Evolutionary conservation across 2,329 filamentous ascomycete genomes (phyloP).

Genomic region (Xylaria multiplex): DNA sequence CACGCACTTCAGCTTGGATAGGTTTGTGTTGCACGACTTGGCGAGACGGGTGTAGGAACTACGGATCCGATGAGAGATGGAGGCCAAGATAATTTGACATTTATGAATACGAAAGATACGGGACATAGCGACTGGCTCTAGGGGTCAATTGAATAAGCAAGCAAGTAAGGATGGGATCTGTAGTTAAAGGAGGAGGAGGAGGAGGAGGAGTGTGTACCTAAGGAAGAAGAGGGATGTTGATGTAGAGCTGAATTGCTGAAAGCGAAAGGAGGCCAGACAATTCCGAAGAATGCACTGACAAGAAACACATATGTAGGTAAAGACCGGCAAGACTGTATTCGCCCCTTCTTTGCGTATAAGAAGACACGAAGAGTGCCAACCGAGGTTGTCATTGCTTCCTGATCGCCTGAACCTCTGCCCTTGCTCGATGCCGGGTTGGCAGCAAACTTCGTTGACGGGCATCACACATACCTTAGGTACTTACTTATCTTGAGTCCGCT

Average conservation of each 20-base stretch:
- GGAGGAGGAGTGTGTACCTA: background rate
- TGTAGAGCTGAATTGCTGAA: background rate
- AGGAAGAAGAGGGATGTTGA: background rate
- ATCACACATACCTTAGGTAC: no score
- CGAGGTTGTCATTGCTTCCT: no score
- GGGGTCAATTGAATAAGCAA: background rate
- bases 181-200: background rate
- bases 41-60: conserved; percentile 28
- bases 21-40: conserved; percentile 33
- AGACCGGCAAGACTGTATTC: no score
- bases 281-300: no score
- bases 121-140: conserved; percentile 33
- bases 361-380: no score
- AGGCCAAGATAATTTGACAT: conserved; percentile 40
- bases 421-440: no score
- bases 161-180: background rate
- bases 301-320: no score
- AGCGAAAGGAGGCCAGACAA: no score
- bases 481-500: no score
- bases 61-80: conserved; percentile 31
- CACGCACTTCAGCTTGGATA: conserved; percentile 30
- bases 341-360: no score
- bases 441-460: no score
- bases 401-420: no score
- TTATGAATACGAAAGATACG: conserved; percentile 36